These are phyloP conservation scores for Nannochloropsis salina DNA, from an alignment of 108 stramenopile genomes.

Conservation along the genomic window DNA sequence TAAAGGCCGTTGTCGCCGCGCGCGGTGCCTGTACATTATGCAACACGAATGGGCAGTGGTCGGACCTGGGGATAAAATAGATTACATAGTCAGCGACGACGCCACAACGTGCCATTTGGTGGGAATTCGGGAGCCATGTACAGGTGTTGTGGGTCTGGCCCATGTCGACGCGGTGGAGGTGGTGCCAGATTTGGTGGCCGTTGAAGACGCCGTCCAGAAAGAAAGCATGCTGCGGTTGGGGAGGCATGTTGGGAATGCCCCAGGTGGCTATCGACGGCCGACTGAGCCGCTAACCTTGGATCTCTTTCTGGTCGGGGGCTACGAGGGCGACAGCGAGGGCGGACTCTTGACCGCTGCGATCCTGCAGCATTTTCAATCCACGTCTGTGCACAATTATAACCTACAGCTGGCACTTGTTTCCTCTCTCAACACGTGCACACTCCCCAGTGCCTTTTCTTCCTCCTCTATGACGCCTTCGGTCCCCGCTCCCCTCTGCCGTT, in stretches of 20 bases:
- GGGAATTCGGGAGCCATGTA: background rate
- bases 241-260: background rate
- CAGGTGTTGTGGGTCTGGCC: background rate
- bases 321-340: background rate
- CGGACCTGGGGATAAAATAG: background rate
- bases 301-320: background rate
- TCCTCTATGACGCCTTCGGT: background rate
- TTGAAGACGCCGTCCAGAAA: background rate
- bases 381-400: background rate
- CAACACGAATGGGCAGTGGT: background rate
- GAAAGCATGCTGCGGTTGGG: background rate
- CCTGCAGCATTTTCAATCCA: background rate
- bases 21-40: background rate
- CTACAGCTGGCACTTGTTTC: background rate
- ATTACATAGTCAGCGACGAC: background rate
- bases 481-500: background rate
- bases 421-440: background rate
- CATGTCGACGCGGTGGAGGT: background rate
- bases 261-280: background rate
- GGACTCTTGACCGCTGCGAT: background rate
- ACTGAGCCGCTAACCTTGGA: background rate
- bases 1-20: background rate
- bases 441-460: background rate
- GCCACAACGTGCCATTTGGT: slow-evolving; percentile 17
- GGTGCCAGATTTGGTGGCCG: background rate